Evolutionary conservation across 108 stramenopile species (phyloP).

Genomic region (Skeletonema grethae): DNA sequence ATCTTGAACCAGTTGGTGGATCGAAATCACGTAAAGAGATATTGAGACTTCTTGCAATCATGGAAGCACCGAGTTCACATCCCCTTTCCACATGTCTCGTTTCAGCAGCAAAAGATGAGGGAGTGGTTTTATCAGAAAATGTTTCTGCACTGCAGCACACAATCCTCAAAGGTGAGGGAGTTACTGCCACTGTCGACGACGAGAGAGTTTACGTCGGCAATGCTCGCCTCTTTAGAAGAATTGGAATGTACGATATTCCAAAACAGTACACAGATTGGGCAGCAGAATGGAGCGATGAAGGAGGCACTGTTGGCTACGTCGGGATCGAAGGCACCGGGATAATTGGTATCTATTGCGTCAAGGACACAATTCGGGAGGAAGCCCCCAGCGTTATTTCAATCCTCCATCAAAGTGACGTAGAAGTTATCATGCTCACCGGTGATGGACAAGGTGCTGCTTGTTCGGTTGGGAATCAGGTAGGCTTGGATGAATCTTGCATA

Average conservation of each 20-base stretch:
- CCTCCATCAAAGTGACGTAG: slow-evolving; percentile 58
- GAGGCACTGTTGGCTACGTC: slow-evolving; percentile 86
- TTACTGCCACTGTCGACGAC: slow-evolving; percentile 63
- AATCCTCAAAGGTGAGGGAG: slow-evolving; percentile 85
- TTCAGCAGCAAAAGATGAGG: slow-evolving; percentile 75
- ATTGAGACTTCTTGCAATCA: slow-evolving; percentile 69
- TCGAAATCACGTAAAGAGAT: slow-evolving; percentile 54
- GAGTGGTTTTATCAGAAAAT: slow-evolving; percentile 43
- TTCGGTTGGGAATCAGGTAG: slow-evolving; percentile 82
- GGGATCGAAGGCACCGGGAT: slow-evolving; percentile 74
- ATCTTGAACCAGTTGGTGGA: slow-evolving; percentile 58
- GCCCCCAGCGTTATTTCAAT: slow-evolving; percentile 59
- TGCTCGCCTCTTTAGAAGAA: slow-evolving; percentile 64
- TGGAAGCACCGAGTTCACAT: slow-evolving; percentile 86
- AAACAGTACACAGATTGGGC: slow-evolving; percentile 27
- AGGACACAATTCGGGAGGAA: slow-evolving; percentile 75
- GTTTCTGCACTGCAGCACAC: slow-evolving; percentile 57
- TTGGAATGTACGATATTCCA: slow-evolving; percentile 60
- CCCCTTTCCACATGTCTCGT: slow-evolving; percentile 82
- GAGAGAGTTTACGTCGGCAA: slow-evolving; percentile 79
- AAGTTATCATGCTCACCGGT: slow-evolving; percentile 97
- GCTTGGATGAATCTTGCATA: slow-evolving; percentile 55
- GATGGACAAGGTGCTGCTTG: slow-evolving; percentile 92
- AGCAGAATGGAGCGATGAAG: slow-evolving; percentile 61
- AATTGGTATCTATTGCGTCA: slow-evolving; percentile 77